Conservation (phyloP, 805 yeast species). For the Cyberlindnera mycetangii region DNA sequence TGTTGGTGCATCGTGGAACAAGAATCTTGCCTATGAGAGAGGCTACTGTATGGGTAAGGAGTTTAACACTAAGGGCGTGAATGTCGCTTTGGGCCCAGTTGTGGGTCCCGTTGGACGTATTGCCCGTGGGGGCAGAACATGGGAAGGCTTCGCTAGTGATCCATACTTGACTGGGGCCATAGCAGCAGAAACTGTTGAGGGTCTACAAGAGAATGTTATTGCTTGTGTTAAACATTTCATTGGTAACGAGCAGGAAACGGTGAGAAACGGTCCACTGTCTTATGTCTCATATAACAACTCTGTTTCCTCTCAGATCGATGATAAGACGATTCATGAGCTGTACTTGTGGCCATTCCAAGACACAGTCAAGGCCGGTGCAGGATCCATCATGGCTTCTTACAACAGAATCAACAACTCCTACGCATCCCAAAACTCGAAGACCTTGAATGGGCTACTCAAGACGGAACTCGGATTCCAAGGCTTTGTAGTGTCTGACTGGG, state of each 20-base stretch:
- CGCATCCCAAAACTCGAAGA: conserved; percentile 10
- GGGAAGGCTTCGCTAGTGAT: conserved; percentile 13
- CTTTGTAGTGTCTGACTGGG: conserved; percentile 9
- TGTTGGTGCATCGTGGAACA: conserved; percentile 12
- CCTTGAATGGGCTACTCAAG: conserved; percentile 7
- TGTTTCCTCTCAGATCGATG: conserved; percentile 4
- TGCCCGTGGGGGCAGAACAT: conserved; percentile 12
- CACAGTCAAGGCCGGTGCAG: conserved; percentile 8
- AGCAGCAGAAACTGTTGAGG: conserved; percentile 4
- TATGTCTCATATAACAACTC: conserved; percentile 4
- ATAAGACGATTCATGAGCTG: conserved; percentile 10
- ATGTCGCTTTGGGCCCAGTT: conserved; percentile 8
- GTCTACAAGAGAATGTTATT: conserved; percentile 7
- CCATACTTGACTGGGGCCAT: conserved; percentile 10
- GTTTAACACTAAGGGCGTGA: conserved; percentile 9
- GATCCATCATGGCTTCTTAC: conserved; percentile 11
- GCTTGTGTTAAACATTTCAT: conserved; percentile 13
- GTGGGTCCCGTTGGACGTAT: conserved; percentile 11
- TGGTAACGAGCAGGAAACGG: conserved; percentile 11
- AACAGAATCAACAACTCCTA: conserved; percentile 11
- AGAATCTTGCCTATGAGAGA: conserved; percentile 7
- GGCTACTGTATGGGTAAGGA: conserved; percentile 11
- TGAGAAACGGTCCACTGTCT: conserved; percentile 4
- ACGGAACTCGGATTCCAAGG: conserved; percentile 11
- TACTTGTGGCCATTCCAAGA: conserved; percentile 13